Base-by-base conservation (phyloP, 805 yeast genomes). In the Danielia oregonensis region DNA sequence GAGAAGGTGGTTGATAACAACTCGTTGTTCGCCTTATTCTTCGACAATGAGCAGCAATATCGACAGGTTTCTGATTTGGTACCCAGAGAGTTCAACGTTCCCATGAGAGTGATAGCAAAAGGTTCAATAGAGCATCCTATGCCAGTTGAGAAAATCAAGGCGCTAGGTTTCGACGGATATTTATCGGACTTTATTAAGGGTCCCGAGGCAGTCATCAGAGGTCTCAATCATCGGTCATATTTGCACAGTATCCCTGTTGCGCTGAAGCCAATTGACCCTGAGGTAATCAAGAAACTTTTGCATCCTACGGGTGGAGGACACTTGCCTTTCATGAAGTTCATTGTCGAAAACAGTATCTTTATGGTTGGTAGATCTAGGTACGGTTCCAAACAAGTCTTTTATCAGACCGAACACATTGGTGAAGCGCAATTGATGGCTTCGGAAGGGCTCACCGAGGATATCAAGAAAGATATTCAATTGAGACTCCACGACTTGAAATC, bases 111-210 rank as follows among this genome's bases (percentile, higher is more conserved):
- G 1, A 44, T 50, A 40, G 37, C 54, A 36, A 32, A 32, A 37
- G n/a, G 40, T 22, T 11, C 42, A 26, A 65, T 34, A 40, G 24
- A 29, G 35, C 54, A 45, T 5, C 46, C 48, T 2, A 40, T 52
- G 26, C 39, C 54, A 2, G 28, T 37, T 2, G 64, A 63, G 6
- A 52, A 68, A 30, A 46, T 87, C 2, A 49, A 43, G 18, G 23
- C 37, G 0, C 56, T 65, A 15, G 96, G 96, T 0, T 88, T 93
- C 55, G 95, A 85, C 36, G 93, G 95, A 1, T 86, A 76, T 49
- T 46, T 88, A 17, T 57, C 73, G 2, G 96, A 93, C 48, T 76
- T 76, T 42, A 50, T 91, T 2, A 57, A 61, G 2, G 97, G 96
- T 1, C 95, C 96, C 1, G 51, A 57, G 5, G 72, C 74, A 7